Conservation (phyloP, 495 filamentous ascomycete genomes). For the Cercophora sp. region DNA sequence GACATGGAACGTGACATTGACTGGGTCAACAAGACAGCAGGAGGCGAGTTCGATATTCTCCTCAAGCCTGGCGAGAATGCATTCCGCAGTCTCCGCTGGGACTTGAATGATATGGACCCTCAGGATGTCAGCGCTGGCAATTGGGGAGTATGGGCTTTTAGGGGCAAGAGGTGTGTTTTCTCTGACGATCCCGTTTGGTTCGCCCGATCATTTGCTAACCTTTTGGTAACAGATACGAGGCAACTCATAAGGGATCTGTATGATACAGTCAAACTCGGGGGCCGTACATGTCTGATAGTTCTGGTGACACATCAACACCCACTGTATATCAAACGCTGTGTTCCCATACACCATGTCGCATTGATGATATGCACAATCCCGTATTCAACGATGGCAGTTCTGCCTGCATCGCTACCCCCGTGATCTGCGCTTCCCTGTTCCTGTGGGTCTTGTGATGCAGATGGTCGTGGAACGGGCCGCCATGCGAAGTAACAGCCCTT, state of each 20-base stretch:
- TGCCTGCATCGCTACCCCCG: neutral
- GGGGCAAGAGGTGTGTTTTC: conserved; percentile 83
- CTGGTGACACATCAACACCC: no score
- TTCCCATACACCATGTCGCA: no score
- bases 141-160: conserved; percentile 94
- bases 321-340: no score
- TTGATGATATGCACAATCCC: no score
- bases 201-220: conserved; percentile 32
- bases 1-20: conserved; percentile 89
- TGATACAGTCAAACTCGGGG: neutral
- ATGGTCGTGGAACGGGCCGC: neutral
- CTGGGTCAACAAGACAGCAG: conserved; percentile 79
- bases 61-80: conserved; percentile 89
- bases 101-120: conserved; percentile 92
- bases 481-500: neutral
- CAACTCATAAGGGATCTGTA: conserved; percentile 46
- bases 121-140: conserved; percentile 93
- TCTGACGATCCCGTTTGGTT: no score
- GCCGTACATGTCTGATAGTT: no score
- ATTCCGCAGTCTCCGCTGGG: conserved; percentile 94
- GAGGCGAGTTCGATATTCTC: conserved; percentile 86
- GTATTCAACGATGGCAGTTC: no score
- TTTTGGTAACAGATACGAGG: conserved; percentile 52
- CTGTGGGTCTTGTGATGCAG: neutral
- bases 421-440: conserved; percentile 2